Evolutionary conservation across 306 rosid genomes (phyloP).

Genomic region (Cucurbita moschata): DNA sequence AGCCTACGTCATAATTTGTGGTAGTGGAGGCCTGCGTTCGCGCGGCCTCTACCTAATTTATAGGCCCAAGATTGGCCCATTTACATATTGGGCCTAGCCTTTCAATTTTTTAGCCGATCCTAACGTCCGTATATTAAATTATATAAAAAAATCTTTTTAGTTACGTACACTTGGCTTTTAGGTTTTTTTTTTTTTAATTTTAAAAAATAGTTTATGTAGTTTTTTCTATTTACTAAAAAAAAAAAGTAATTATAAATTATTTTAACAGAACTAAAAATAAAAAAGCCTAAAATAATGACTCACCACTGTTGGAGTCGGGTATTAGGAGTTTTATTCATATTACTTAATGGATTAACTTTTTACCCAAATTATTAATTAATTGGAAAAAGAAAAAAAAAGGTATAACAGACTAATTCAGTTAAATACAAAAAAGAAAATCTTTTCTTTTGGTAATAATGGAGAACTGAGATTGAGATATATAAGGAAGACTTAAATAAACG

Average conservation of each 20-base stretch:
- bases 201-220: too few relatives aligned
- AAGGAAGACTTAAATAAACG: background rate
- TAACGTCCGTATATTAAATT: too few relatives aligned
- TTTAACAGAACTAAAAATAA: too few relatives aligned
- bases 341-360: background rate
- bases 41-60: conserved; percentile 20
- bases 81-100: background rate
- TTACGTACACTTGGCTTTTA: too few relatives aligned
- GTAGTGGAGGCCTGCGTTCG: conserved; percentile 36
- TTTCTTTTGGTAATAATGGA: background rate
- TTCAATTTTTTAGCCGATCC: too few relatives aligned
- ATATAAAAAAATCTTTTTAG: too few relatives aligned
- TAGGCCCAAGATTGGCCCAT: background rate
- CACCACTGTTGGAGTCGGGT: too few relatives aligned
- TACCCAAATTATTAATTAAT: background rate
- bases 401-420: background rate
- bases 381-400: background rate
- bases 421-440: background rate
- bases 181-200: too few relatives aligned
- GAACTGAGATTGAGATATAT: background rate
- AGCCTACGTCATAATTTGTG: conserved; percentile 41
- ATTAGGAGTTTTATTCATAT: background rate
- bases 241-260: too few relatives aligned
- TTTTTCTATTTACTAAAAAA: too few relatives aligned
- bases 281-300: too few relatives aligned